Percentiles rank a stretch among this genome's conserved stretches.
Evolutionary conservation across 768 basidiomycete genomes (phyloP).

Genomic region (Russula vinacea): DNA sequence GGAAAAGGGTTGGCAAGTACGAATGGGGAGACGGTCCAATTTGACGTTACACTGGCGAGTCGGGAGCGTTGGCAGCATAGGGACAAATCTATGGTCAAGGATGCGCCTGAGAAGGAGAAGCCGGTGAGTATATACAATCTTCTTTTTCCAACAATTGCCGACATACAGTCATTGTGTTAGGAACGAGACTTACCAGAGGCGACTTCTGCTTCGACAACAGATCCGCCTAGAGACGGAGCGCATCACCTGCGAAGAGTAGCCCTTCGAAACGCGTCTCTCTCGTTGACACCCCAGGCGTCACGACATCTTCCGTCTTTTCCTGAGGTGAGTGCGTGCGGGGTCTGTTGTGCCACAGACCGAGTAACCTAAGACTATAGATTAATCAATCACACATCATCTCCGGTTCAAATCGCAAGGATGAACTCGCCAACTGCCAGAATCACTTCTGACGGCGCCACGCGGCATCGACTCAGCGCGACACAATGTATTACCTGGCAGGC

Average conservation of each 20-base stretch:
- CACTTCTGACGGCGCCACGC: not conserved
- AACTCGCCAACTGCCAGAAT: constrained; percentile 1
- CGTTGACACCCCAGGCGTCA: not conserved
- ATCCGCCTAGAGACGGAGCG: not conserved
- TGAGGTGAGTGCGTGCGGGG: not conserved
- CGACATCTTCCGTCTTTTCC: constrained; percentile 12
- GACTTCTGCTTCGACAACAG: not conserved
- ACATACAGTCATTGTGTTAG: not conserved
- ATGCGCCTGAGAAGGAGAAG: not conserved
- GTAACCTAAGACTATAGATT: not conserved
- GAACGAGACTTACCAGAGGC: not conserved
- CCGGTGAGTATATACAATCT: not conserved
- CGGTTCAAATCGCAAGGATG: constrained; percentile 6
- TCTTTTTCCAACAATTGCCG: not conserved
- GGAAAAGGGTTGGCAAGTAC: not conserved
- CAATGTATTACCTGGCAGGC: not conserved
- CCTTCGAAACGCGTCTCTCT: not conserved
- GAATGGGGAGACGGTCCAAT: not conserved
- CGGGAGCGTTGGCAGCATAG: constrained; percentile 16
- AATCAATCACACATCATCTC: constrained; percentile 19
- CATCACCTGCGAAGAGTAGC: not conserved
- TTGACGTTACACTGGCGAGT: constrained; percentile 2
- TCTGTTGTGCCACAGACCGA: not conserved
- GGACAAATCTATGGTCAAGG: constrained; percentile 3
- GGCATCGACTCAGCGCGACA: not conserved